Evolutionary conservation across 140 eudicot species (phyloP), one percentile per base, ranked within the genome.

Genomic region (Senecio squalidus): DNA sequence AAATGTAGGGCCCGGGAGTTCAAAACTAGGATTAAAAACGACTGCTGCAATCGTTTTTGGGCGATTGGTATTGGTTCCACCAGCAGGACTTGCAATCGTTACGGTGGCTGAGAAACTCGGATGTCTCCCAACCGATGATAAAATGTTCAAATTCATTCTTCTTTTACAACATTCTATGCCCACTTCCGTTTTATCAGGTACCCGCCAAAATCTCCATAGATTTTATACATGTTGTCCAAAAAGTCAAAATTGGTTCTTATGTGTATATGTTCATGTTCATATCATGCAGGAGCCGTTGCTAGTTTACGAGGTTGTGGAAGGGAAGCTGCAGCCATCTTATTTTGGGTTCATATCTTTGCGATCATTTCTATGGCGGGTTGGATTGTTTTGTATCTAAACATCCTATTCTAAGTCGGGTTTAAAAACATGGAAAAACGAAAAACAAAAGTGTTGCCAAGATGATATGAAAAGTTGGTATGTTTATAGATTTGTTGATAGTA

Each of bases 331-430:
- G 88, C 98, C 3, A 79, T 86, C 36, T 75, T 91, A 70, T 91
- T 91, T 62, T 91, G 98, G 98, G 98, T 91, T 76, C 98, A 91
- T 70, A 86, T 91, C 20, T 91, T 81, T 68, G 98, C 98, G 0
- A 57, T 86, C 49, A 47, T 91, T 28, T 78, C 98, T 3, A 91
- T 91, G 98, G 91, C 98, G 29, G 94, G 96, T 20, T 91, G 98
- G 98, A 83, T 91, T 17, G 81, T 84, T 44, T 85, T 91, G 55
- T 91, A 86, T 71, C 51, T 91, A 55, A 84, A 77, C 64, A 60
- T 91, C 54, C 84, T 91, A 23, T 91, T 86, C 27, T 91, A 63
- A 68, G 22, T 30, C n/a, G 5, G 20, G 16, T 54, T 41, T 26
- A 18, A 10, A 9, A 54, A 61, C 5, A 6, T 9, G 29, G 56